Evolutionary conservation across 768 basidiomycete genomes (phyloP), one percentile per base, ranked within the genome.

Genomic region (Rhizopogon roseolus): DNA sequence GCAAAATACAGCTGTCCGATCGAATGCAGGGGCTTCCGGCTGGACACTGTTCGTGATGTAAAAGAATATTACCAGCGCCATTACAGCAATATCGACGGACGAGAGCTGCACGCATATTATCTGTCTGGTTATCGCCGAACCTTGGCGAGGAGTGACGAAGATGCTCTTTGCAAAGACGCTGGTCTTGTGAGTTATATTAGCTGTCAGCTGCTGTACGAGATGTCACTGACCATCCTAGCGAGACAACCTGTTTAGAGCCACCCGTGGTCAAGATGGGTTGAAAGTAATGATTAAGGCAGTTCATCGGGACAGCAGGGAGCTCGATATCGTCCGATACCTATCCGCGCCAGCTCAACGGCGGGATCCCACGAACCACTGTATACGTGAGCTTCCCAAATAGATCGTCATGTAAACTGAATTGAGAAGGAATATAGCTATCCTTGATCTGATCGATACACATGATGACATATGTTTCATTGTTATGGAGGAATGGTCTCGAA

Each of bases 401-500:
- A 48, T 36, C 14, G 32, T 51, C 37, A 45, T 53, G n/a, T 25
- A 17, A 6, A 41, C 8, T 29, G 34, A 11, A 34, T 51, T 32
- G 11, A 29, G 49, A 8, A 51, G 55, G 19, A 19, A 32, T 44
- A 14, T 62, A 90, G 88, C 88, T 38, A 74, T 90, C 17, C 65
- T 87, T 29, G 85, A 84, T 61, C 66, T 87, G 17, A 77, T 90
- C 48, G 77, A 81, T 57, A 70, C 71, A 2, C 62, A 72, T 9
- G 84, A 86, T 54, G 65, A 71, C 46, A 63, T 86, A 37, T 81
- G 74, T 13, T 84, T 90, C 61, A 82, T 90, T 53, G 81, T 90
- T 25, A 89, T 88, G 86, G 88, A 90, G 63, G 80, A 88, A 67
- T 90, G 88, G 88, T 84, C 82, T 13, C 74, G 86, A 10, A 78